Evolutionary conservation across 805 yeast species (phyloP), one percentile per base, ranked within the genome.

Genomic region (Ogataea naganishii): DNA sequence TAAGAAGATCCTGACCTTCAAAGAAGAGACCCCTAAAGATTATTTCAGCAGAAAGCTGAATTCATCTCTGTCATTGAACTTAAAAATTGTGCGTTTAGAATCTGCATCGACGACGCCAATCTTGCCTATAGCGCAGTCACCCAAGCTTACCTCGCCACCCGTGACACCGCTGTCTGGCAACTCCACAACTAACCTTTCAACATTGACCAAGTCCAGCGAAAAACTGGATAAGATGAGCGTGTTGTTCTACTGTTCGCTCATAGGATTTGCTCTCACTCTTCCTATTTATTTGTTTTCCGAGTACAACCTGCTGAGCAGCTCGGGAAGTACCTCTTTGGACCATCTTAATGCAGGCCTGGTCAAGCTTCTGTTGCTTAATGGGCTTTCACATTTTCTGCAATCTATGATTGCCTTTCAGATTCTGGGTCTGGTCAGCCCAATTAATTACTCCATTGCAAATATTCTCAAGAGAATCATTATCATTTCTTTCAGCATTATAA

Each of bases 361-460:
- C 4, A 21, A 41, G 0, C 48, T 76, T 26, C 62, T 79, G 19
- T 18, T 70, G 5, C 31, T 76, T n/a, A 83, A 81, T 50, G 86
- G 88, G 2, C 32, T 69, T 2, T 58, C 80, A 3, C 94, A 81
- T 57, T 81, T 80, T 46, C 43, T 72, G 31, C 92, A 81, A 54
- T 72, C 84, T 3, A 64, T 81, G 48, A 52, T 80, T 27, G 89
- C 89, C 16, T 81, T 81, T 52, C 86, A 79, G 50, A 66, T 81
- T 26, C 65, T 81, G 39, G 89, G 89, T 2, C 49, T 69, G 41
- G 64, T 80, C 15, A 66, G 79, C n/a, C 81, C 92, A 4, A 80
- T 81, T 27, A 79, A 78, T 47, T 81, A 81, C 51, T 76, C 85
- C 23, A 77, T 81, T 46, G 92, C 88, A 18, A 81, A 77, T 49